These are phyloP conservation scores for Blastobotrys robertii DNA, from an alignment of 805 yeast genomes.

Conservation along the genomic window DNA sequence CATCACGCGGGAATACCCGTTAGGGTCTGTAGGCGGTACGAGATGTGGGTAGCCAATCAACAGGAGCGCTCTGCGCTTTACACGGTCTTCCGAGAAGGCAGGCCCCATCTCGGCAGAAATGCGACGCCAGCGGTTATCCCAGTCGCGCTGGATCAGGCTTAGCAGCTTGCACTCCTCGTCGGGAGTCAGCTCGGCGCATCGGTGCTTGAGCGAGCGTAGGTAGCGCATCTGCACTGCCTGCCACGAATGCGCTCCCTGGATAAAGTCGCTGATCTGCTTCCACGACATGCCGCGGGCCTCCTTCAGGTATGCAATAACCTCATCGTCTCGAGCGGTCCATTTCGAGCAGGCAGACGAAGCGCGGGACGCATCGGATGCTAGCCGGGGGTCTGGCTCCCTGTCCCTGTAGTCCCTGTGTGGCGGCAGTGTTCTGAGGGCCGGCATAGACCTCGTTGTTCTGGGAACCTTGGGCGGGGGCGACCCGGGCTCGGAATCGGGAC, in stretches of 20 bases:
- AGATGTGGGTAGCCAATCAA: too few species aligned
- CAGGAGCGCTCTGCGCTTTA: too few species aligned
- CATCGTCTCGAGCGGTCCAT: slow-evolving; percentile 15
- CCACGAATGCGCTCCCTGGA: slow-evolving; percentile 29
- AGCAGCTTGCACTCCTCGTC: slow-evolving; percentile 28
- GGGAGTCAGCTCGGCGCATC: slow-evolving; percentile 29
- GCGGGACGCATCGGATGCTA: too few species aligned
- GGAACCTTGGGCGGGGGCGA: too few species aligned
- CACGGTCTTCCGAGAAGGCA: slow-evolving; percentile 12
- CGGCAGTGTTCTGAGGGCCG: too few species aligned
- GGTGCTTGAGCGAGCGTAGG: slow-evolving; percentile 31
- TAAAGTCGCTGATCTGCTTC: slow-evolving; percentile 28
- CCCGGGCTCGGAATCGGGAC: too few species aligned
- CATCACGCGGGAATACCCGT: too few species aligned
- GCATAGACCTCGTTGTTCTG: too few species aligned
- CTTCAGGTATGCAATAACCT: slow-evolving; percentile 17
- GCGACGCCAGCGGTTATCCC: slow-evolving; percentile 35
- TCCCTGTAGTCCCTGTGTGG: too few species aligned
- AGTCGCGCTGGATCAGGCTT: slow-evolving; percentile 29
- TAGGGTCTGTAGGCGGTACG: too few species aligned
- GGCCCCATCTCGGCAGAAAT: slow-evolving; percentile 22
- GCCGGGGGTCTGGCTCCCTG: too few species aligned
- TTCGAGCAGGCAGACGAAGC: too few species aligned
- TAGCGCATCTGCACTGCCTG: slow-evolving; percentile 41
- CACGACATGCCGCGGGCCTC: slow-evolving; percentile 32